Base-by-base conservation (phyloP, 352 stramenopile species). In the Phytophthora pistaciae region DNA sequence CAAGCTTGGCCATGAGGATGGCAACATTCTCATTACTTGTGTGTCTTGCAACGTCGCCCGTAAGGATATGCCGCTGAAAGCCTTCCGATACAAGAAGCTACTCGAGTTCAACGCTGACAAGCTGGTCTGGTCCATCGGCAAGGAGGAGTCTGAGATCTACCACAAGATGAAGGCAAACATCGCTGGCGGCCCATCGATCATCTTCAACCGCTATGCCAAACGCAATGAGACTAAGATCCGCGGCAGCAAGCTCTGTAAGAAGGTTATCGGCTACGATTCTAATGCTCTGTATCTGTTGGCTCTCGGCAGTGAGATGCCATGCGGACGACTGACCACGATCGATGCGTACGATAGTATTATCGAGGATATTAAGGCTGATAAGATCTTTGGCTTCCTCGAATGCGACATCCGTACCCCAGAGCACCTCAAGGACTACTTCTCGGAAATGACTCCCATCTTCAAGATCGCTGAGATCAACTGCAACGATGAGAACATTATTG, bases 351-450 rank as follows among this genome's bases (percentile, higher is more conserved):
- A 27, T 21, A 21, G n/a, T 5, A 55, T 55, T 31, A 21, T 55
- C 6, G n/a, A 55, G 13, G 73, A 84, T 36, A 77, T 83, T 16
- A 40, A 56, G 3, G n/a, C 44, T 29, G 68, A 78, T 38, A 80
- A 83, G 29, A 0, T 69, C 3, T 83, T 83, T 59, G 76, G 76
- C 0, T 81, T 83, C 23, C 29, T 81, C 0, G 65, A 83, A 57
- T 78, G 68, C 61, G 76, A 80, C 66, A 81, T 83, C 40, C n/a
- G 66, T 48, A 79, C 63, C 14, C 77, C 77, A 8, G 64, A 73
- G 1, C 52, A 78, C 38, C 60, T 81, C 0, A 80, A 79, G 56
- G 54, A 75, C 0, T 72, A 78, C 27, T 84, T 79, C 21, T 48
- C 1, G 27, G 68, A 83, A 46, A 80, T 80, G 72, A 72, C 56